Base-by-base conservation (phyloP, 1,284 basidiomycete genomes). In the Melampsora americana region DNA sequence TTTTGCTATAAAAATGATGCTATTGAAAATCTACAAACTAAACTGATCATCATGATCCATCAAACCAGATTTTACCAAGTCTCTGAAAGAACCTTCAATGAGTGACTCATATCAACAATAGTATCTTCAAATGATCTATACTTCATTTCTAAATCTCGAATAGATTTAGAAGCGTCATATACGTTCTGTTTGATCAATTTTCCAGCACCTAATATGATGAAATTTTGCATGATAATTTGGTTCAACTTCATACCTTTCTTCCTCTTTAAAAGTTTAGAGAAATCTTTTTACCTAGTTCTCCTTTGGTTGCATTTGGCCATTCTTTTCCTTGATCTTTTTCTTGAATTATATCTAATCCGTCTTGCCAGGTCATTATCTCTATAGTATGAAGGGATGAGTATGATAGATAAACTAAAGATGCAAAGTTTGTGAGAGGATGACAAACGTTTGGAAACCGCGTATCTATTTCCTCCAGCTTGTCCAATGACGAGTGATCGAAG, bases 381-480 rank as follows among this genome's bases (percentile, higher is more conserved):
- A 14, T 23, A 42, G 39, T 12, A 42, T 42, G 39, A 12, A 42
- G 11, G 6, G 39, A 28, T n/a, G 4, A 23, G 53, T 23, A 11
- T n/a, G 53, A 56, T 14, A 28, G 2, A 23, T 12, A 56, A n/a
- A 56, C n/a, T 28, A 20, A 23, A 16, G 7, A 26, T 26, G 7
- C 16, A 18, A 14, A 53, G 35, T 35, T 35, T 35, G 35, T 35
- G 16, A 53, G 23, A 53, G 23, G 16, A 6, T 5, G 9, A 6
- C 61, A 7, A 32, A 64, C 61, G 28, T 64, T 64, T 64, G 14
- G 28, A 39, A 35, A 64, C 61, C n/a, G 81, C 79, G 77, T 83
- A 87, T 0, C 90, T 85, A 78, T 90, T 83, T 0, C 87, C 88
- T 5, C 86, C 86, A 0, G 89, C 90, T n/a, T 86, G 85, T 4